Evolutionary conservation across 2,329 filamentous ascomycete genomes (phyloP).

Genomic region (Didymosphaeria variabile): DNA sequence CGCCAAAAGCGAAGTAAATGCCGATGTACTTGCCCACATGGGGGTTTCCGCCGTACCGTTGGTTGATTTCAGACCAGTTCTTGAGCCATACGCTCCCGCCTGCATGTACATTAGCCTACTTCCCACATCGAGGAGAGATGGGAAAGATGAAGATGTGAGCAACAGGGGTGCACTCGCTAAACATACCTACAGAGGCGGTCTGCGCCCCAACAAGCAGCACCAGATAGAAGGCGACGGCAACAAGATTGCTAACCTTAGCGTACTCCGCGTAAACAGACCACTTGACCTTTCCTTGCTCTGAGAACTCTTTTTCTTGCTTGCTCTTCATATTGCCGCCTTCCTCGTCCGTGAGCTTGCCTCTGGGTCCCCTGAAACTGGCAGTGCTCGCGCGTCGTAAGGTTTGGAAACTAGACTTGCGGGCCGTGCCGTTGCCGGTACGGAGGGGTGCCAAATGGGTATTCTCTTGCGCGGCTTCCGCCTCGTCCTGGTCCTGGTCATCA

Average conservation of each 20-base stretch:
- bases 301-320: slow-evolving; percentile 85
- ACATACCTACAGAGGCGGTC: slow-evolving; percentile 77
- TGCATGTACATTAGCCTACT: slow-evolving; percentile 47
- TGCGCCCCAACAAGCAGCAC: slow-evolving; percentile 81
- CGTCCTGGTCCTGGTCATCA: slow-evolving; percentile 60
- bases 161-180: slow-evolving; percentile 28
- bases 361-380: slow-evolving; percentile 85
- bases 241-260: slow-evolving; percentile 90
- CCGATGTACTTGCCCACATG: slow-evolving; percentile 90
- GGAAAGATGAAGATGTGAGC: slow-evolving; percentile 29
- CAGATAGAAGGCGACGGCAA: slow-evolving; percentile 83
- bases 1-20: slow-evolving; percentile 93
- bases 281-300: slow-evolving; percentile 96
- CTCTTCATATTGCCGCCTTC: slow-evolving; percentile 79
- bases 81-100: slow-evolving; percentile 92
- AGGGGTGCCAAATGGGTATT: slow-evolving; percentile 80
- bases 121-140: neutral
- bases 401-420: slow-evolving; percentile 72
- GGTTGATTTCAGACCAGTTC: slow-evolving; percentile 86
- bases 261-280: slow-evolving; percentile 96
- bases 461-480: slow-evolving; percentile 72
- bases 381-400: slow-evolving; percentile 91
- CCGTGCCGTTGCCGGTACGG: slow-evolving; percentile 65
- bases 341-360: slow-evolving; percentile 85
- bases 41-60: slow-evolving; percentile 71